Base-by-base conservation (phyloP, 2,329 filamentous ascomycete species). In the Nannizziopsis arthrosporioides region DNA sequence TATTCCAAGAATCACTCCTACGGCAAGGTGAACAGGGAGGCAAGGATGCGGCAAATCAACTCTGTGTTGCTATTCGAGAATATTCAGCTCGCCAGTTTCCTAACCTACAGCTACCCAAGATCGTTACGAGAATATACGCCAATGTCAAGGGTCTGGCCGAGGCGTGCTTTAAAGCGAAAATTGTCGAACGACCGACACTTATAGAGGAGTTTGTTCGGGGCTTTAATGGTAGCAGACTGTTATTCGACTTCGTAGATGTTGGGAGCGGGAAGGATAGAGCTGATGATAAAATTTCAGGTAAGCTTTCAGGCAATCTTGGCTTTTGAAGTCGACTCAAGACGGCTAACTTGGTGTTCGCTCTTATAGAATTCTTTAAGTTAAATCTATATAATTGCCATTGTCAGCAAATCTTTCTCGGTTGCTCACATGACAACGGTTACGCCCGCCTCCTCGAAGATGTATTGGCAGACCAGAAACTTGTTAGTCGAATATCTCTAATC, bases 321-420 rank as follows among this genome's bases (percentile, higher is more conserved):
- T 31, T 19, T 47, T 36, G 15, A 15, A 44, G 35, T 30, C 40
- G 22, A 19, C 8, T 11, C 39, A 19, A n/a, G 40, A 32, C 12
- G 11, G 30, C 35, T 48, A 14, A 37, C 22, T 8, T 32, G 18
- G n/a, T 15, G 22, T 32, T n/a, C 10, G 8, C 8, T 6, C 17
- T n/a, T 45, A 32, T 53, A 77, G 76, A 76, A 54, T 65, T 66
- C 19, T 73, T 81, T 61, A 73, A 74, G 55, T 60, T 76, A 42
- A 70, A 74, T 59, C 63, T 78, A 44, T 68, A 73, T 60, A 73
- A 80, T 55, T 73, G 71, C 53, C 76, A 78, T 55, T 81, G 78
- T 57, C 76, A 75, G 46, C 76, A 78, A 48, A 72, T 81, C 45
- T 65, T 80, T 42, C 67, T 81, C 32, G 78, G 77, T 7, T 78